Percentiles rank a stretch among this genome's conserved stretches.
Evolutionary conservation across 2,329 filamentous ascomycete species (phyloP).

Genomic region (Cytospora piceicola): DNA sequence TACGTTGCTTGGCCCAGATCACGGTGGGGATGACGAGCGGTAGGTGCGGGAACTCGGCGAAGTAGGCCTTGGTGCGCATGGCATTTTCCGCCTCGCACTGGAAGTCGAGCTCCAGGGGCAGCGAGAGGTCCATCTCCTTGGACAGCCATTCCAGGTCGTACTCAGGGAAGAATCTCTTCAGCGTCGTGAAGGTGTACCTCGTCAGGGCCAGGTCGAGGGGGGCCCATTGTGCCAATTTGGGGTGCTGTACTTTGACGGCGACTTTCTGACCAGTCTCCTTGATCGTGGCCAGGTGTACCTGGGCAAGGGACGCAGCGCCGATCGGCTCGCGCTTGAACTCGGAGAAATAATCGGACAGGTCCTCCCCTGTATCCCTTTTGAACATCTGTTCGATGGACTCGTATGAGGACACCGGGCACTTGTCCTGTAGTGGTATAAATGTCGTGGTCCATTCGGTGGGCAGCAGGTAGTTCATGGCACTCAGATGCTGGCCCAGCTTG

Average conservation of each 20-base stretch:
- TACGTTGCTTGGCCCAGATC: constrained; percentile 84
- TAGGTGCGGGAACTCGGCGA: constrained; percentile 71
- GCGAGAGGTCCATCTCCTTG: constrained; percentile 85
- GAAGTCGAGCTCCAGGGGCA: constrained; percentile 93
- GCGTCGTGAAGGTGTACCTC: constrained; percentile 81
- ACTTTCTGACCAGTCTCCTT: constrained; percentile 83
- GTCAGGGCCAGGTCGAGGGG: constrained; percentile 86
- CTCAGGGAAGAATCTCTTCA: constrained; percentile 94
- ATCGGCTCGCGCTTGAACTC: constrained; percentile 81
- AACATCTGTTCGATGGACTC: constrained; percentile 90
- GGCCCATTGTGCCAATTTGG: constrained; percentile 85
- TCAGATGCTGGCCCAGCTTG: constrained; percentile 94
- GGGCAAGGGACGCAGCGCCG: constrained; percentile 89
- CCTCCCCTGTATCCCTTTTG: constrained; percentile 75
- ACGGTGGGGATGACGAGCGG: constrained; percentile 89
- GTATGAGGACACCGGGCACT: constrained; percentile 89
- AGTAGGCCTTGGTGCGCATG: constrained; percentile 76
- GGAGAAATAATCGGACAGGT: constrained; percentile 81
- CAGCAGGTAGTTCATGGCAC: constrained; percentile 92
- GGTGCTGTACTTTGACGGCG: constrained; percentile 96
- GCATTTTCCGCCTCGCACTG: constrained; percentile 84
- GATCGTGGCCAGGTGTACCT: constrained; percentile 89
- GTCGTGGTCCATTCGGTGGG: constrained; percentile 92
- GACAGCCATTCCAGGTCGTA: constrained; percentile 98
- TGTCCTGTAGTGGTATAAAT: constrained; percentile 94